Evolutionary conservation across 2,329 filamentous ascomycete genomes (phyloP), one percentile per base, ranked within the genome.

Genomic region (Exophiala lecanii-corni): DNA sequence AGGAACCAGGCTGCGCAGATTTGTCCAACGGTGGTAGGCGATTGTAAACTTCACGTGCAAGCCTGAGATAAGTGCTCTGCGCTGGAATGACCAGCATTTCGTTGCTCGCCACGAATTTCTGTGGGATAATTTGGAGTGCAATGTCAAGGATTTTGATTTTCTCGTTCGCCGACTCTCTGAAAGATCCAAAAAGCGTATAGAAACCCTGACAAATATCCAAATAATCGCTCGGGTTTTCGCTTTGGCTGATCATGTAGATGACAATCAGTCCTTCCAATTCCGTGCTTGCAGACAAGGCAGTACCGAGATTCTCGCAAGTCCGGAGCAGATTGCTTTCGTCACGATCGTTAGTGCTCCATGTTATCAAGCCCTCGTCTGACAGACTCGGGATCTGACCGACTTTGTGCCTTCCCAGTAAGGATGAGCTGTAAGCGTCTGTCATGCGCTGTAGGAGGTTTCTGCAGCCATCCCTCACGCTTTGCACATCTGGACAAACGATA

Each of bases 31-130:
- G 71, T 3, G 75, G 73, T 51, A 76, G 76, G 30, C 77, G 72
- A 50, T 74, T 72, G 55, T 80, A 81, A 2, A 80, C 69, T 53
- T 79, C 75, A 20, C 76, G 62, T 9, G 75, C 76, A 33, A 81
- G 59, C 15, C 62, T 67, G 18, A 69, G 52, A 54, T 75, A 74
- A 9, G 71, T 69, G 16, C 58, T 57, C 21, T 72, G 67, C 9
- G 72, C 65, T 16, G 72, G 69, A 5, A 78, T 65, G 13, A 76
- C 69, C 28, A 79, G 62, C 2, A 66, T 67, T 12, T 75, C 69
- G n/a, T 67, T 62, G 0, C 70, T 73, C 23, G 71, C 70, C 15
- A 82, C 59, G 43, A 77, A 74, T 20, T 68, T 66, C 17, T 78
- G 68, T 0, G 78, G 76, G 10, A 82, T 57, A 18, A 82, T 67